phyloP scores from a whole-genome alignment of 257 asterid genomes.

The Forsythia viridissima region DNA sequence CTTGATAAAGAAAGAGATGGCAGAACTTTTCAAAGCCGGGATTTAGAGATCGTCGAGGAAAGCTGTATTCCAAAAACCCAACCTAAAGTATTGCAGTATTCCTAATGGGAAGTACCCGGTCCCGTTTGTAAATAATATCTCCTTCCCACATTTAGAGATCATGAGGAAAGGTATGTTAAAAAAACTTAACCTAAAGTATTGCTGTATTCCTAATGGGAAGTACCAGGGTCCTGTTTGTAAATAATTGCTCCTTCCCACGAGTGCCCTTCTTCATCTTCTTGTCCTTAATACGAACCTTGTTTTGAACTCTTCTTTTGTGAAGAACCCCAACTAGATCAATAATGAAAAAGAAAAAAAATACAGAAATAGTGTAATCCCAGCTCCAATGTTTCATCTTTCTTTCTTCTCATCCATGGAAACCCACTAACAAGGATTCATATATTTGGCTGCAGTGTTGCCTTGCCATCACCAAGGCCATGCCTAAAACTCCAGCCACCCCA shows the following conservation, averaged over 20 bases:
- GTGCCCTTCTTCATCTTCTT: neutral
- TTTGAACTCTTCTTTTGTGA: neutral
- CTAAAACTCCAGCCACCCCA: neutral
- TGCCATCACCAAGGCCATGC: neutral
- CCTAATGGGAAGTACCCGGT: neutral
- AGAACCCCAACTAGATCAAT: neutral
- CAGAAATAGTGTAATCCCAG: neutral
- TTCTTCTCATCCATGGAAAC: neutral
- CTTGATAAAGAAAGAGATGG: neutral
- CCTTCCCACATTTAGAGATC: too few relatives aligned
- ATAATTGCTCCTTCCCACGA: neutral
- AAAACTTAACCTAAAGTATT: too few relatives aligned
- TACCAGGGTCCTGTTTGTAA: too few relatives aligned
- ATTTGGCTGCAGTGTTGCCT: neutral
- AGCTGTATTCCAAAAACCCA: neutral
- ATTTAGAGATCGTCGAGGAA: neutral
- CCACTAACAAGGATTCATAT: neutral
- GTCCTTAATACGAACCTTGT: neutral
- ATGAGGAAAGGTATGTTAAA: too few relatives aligned
- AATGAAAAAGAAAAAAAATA: neutral
- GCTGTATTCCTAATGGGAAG: too few relatives aligned
- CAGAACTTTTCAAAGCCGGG: neutral
- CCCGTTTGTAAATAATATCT: neutral
- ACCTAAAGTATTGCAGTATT: neutral
- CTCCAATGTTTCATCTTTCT: neutral